Evolutionary conservation across 495 filamentous ascomycete genomes (phyloP).

Genomic region (Penicillium ucsense): DNA sequence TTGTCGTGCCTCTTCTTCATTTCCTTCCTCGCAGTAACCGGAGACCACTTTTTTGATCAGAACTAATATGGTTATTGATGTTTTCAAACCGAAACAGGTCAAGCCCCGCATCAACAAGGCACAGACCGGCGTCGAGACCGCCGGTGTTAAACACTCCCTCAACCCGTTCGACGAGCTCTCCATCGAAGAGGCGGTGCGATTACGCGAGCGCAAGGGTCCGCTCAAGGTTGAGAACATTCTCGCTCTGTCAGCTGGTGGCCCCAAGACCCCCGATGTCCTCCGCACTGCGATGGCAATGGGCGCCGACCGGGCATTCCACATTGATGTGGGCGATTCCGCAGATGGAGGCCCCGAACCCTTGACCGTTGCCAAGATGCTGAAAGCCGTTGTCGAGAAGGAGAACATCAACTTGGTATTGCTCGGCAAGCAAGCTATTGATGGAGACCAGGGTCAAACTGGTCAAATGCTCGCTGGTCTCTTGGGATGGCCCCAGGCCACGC

Average conservation of each 20-base stretch:
- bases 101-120: slow-evolving; percentile 97
- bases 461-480: slow-evolving; percentile 94
- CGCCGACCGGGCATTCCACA: slow-evolving; percentile 81
- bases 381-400: slow-evolving; percentile 66
- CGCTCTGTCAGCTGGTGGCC: slow-evolving; percentile 75
- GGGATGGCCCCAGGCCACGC: slow-evolving; percentile 88
- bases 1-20: neutral
- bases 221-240: slow-evolving; percentile 74
- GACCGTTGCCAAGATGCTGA: slow-evolving; percentile 78
- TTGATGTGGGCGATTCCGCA: slow-evolving; percentile 51
- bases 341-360: slow-evolving; percentile 71
- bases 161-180: slow-evolving; percentile 99
- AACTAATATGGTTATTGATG: slow-evolving; percentile 1
- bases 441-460: slow-evolving; percentile 90
- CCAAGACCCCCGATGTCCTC: slow-evolving; percentile 76
- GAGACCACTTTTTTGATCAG: too few species aligned
- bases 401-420: slow-evolving; percentile 84
- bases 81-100: slow-evolving; percentile 45
- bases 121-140: slow-evolving; percentile 84
- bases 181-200: slow-evolving; percentile 87
- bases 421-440: slow-evolving; percentile 97
- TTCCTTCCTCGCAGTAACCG: too few species aligned
- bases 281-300: slow-evolving; percentile 99
- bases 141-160: slow-evolving; percentile 90
- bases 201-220: slow-evolving; percentile 66